phyloP scores from a whole-genome alignment of 148 eudicot species.

The Vaccinium macrocarpon region DNA sequence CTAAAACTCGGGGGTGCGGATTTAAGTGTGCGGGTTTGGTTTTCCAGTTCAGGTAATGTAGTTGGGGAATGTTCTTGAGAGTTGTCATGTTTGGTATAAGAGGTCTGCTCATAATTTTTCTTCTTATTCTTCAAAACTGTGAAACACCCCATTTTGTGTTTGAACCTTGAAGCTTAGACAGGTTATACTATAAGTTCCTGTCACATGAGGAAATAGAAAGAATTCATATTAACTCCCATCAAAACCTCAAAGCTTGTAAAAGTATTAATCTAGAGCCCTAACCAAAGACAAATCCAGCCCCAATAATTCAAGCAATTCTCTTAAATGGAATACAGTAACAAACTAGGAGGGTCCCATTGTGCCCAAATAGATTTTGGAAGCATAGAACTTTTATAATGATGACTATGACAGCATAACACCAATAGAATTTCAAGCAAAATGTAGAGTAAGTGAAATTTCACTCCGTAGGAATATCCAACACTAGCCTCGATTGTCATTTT shows the following conservation, averaged over 20 bases:
- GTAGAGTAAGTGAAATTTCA: neutral
- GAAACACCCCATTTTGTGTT: slow-evolving; percentile 80
- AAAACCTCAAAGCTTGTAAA: neutral
- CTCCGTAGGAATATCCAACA: neutral
- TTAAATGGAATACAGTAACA: neutral
- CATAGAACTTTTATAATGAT: neutral
- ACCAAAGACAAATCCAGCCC: neutral
- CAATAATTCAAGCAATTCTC: neutral
- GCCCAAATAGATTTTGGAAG: neutral
- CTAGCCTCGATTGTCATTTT: neutral
- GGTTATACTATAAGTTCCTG: slow-evolving; percentile 12
- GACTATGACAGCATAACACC: neutral
- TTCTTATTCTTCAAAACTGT: slow-evolving; percentile 69
- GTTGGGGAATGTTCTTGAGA: slow-evolving; percentile 73
- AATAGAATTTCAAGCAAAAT: neutral
- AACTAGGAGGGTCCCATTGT: neutral
- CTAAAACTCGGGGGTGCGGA: slow-evolving; percentile 93
- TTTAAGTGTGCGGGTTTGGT: slow-evolving; percentile 46
- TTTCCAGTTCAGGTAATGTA: slow-evolving; percentile 69
- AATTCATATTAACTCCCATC: neutral
- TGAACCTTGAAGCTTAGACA: slow-evolving; percentile 20
- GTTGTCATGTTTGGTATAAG: slow-evolving; percentile 47
- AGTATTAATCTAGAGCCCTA: neutral
- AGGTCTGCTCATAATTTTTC: slow-evolving; percentile 62
- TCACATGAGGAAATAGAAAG: slow-evolving; percentile 14